Evolutionary conservation across 2,329 filamentous ascomycete genomes (phyloP).

Genomic region (Xylariaceae sp.): DNA sequence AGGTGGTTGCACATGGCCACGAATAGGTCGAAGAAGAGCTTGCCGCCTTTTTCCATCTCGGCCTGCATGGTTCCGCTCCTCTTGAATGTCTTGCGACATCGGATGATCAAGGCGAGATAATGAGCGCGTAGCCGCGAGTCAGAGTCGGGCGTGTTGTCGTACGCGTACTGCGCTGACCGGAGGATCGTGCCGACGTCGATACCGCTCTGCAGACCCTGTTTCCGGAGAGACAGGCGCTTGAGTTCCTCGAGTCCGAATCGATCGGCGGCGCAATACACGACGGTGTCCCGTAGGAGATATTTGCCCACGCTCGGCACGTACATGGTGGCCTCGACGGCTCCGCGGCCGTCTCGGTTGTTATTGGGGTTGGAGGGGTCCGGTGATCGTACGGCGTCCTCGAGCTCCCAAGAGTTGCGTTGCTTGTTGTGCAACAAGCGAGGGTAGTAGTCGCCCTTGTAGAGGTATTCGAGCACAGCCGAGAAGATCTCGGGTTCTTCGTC

Average conservation of each 20-base stretch:
- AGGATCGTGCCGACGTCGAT: slow-evolving; percentile 93
- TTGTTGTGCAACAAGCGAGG: slow-evolving; percentile 87
- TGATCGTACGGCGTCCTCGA: slow-evolving; percentile 69
- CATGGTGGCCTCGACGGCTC: slow-evolving; percentile 73
- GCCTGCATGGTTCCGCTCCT: slow-evolving; percentile 97
- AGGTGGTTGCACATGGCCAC: slow-evolving; percentile 98
- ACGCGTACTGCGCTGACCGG: slow-evolving; percentile 91
- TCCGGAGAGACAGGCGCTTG: slow-evolving; percentile 87
- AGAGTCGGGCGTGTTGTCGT: slow-evolving; percentile 91
- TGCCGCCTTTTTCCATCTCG: slow-evolving; percentile 95
- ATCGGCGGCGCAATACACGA: slow-evolving; percentile 91
- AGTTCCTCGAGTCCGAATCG: slow-evolving; percentile 90
- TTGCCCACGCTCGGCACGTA: slow-evolving; percentile 76
- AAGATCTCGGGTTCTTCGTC: slow-evolving; percentile 89
- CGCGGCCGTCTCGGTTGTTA: slow-evolving; percentile 45
- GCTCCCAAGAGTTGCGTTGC: slow-evolving; percentile 84
- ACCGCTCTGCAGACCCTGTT: slow-evolving; percentile 91
- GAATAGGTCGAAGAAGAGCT: slow-evolving; percentile 98
- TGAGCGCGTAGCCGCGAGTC: slow-evolving; percentile 93
- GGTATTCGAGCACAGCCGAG: slow-evolving; percentile 91
- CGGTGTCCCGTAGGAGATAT: slow-evolving; percentile 86
- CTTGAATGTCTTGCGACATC: slow-evolving; percentile 97
- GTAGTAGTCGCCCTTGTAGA: slow-evolving; percentile 97
- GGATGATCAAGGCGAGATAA: slow-evolving; percentile 96
- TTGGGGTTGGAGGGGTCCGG: slow-evolving; percentile 42